A percentile compares a stretch with the other conserved stretches of the same genome.
These are phyloP conservation scores for Anaeromyces robustus DNA, from an alignment of 192 early-diverging fungal genomes.

Conservation along the genomic window DNA sequence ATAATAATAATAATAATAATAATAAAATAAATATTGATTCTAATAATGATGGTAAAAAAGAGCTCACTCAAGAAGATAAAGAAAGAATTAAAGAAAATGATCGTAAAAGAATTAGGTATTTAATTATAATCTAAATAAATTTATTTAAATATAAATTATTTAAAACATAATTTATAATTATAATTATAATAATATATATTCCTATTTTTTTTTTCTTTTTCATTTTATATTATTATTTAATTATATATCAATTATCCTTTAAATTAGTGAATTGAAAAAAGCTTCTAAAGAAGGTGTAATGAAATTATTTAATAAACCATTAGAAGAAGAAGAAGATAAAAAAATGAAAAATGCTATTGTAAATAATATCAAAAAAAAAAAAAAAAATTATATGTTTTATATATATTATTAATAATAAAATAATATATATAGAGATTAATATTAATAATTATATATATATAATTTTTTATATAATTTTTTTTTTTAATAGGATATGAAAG, in stretches of 20 bases:
- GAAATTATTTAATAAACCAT: neutral
- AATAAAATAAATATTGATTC: neutral
- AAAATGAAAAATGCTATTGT: neutral
- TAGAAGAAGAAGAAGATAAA: neutral
- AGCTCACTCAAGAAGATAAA: neutral
- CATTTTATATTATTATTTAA: too few relatives aligned
- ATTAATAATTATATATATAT: too few relatives aligned
- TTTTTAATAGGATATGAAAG: neutral
- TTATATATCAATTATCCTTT: too few relatives aligned
- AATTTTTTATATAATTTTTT: too few relatives aligned
- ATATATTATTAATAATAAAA: too few relatives aligned
- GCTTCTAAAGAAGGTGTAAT: neutral
- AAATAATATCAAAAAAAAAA: neutral
- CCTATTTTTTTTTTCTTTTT: too few relatives aligned
- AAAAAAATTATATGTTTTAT: too few relatives aligned
- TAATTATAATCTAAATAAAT: too few relatives aligned
- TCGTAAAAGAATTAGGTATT: neutral
- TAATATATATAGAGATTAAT: too few relatives aligned
- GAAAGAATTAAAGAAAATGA: neutral
- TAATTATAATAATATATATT: too few relatives aligned
- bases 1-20: neutral
- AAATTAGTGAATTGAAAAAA: neutral
- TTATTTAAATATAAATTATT: too few relatives aligned
- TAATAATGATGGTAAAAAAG: neutral
- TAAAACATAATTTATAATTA: too few relatives aligned